These are phyloP conservation scores for Magnaporthales sp. DNA, from an alignment of 2,329 filamentous ascomycete genomes.

Conservation along the genomic window DNA sequence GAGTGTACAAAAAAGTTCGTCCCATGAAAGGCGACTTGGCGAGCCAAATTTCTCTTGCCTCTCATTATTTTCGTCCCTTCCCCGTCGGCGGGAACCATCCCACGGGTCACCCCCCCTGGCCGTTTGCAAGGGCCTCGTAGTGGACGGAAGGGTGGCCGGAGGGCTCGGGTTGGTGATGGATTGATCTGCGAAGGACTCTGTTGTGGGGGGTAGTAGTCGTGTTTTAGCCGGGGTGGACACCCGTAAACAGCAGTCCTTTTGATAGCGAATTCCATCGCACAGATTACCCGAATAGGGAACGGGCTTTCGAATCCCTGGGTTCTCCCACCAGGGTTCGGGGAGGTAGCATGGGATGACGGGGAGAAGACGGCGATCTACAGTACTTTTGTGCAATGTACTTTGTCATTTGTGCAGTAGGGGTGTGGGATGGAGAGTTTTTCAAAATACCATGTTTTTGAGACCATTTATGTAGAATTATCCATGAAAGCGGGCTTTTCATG, in stretches of 20 bases:
- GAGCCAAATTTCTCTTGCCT: neutral
- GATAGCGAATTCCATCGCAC: neutral
- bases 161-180: neutral
- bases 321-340: neutral
- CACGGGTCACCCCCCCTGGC: too few species aligned
- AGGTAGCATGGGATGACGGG: neutral
- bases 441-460: neutral
- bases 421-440: neutral
- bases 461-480: neutral
- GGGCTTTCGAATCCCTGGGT: neutral
- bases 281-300: neutral
- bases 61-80: neutral
- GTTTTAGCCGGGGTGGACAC: neutral
- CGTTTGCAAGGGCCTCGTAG: neutral
- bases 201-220: neutral
- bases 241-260: neutral
- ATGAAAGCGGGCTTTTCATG: neutral
- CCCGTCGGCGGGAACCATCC: neutral
- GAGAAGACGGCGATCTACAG: neutral
- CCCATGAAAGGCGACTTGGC: neutral
- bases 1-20: neutral
- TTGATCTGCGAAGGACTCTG: neutral
- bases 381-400: neutral
- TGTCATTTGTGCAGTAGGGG: neutral
- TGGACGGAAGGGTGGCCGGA: neutral